A percentile compares a stretch with the other conserved stretches of the same genome.
phyloP scores from a whole-genome alignment of 805 yeast genomes.

The Wickerhamomyces tratensis region DNA sequence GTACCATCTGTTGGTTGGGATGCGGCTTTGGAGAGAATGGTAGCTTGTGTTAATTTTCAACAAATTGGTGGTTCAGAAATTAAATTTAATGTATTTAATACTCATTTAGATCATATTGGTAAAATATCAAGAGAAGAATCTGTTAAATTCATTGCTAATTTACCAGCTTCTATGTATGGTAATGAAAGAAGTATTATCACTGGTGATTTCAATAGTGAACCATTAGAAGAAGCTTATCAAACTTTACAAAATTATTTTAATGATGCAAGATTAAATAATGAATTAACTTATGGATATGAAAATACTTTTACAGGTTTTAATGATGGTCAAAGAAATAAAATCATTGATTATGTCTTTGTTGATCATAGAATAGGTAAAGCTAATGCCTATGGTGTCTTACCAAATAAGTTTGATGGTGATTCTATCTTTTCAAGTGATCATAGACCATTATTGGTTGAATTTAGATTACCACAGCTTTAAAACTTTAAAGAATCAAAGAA shows the following conservation, averaged over 20 bases:
- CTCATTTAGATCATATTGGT: constrained; percentile 44
- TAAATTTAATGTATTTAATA: constrained; percentile 26
- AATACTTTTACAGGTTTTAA: constrained; percentile 43
- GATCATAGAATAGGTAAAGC: constrained; percentile 5
- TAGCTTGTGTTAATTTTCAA: constrained; percentile 23
- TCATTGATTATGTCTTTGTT: constrained; percentile 20
- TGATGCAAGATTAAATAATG: constrained; percentile 20
- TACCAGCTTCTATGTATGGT: constrained; percentile 18
- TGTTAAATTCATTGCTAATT: constrained; percentile 33
- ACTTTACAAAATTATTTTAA: constrained; percentile 28
- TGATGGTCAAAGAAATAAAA: constrained; percentile 18
- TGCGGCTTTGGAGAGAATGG: constrained; percentile 31
- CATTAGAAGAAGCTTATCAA: constrained; percentile 31
- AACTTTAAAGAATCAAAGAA: too few relatives aligned
- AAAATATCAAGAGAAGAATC: constrained; percentile 34
- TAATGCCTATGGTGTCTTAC: constrained; percentile 26
- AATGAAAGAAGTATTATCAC: constrained; percentile 34
- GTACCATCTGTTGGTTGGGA: constrained; percentile 45
- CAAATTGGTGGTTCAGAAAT: constrained; percentile 11
- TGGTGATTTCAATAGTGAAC: constrained; percentile 50
- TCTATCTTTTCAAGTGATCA: constrained; percentile 31
- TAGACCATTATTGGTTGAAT: constrained; percentile 31
- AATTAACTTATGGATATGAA: constrained; percentile 29
- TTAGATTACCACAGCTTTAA: background rate
- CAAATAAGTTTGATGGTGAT: constrained; percentile 23